These are phyloP conservation scores for Claviceps fusiformis DNA, from an alignment of 2,329 filamentous ascomycete genomes.

Conservation along the genomic window DNA sequence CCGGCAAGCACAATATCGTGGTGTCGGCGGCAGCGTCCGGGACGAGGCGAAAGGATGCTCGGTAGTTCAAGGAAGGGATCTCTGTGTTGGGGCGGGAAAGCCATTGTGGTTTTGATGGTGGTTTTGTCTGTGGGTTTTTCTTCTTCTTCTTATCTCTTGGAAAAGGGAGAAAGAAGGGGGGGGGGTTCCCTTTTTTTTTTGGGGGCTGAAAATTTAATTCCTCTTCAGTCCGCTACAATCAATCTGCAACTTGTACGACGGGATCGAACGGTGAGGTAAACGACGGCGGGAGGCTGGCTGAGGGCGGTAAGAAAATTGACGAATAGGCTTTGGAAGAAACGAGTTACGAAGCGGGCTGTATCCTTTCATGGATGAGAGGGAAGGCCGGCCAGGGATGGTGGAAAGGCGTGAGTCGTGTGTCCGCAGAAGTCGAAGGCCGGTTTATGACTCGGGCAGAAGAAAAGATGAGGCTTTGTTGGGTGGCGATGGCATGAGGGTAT, in stretches of 20 bases:
- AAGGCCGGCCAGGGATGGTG: neutral
- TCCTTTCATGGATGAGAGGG: slow-evolving; percentile 1
- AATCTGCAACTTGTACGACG: neutral
- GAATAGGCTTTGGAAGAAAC: slow-evolving; percentile 1
- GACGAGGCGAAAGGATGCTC: slow-evolving; percentile 22
- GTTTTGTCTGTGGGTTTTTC: neutral
- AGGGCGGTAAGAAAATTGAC: neutral
- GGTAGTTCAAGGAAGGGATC: slow-evolving; percentile 21
- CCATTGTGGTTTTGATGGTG: slow-evolving; percentile 15
- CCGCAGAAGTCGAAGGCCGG: neutral
- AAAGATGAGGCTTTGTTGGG: neutral
- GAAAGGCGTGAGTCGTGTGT: slow-evolving; percentile 2
- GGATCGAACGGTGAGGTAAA: neutral
- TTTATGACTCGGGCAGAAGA: neutral
- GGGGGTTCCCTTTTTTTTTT: no score
- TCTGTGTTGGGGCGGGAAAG: slow-evolving; percentile 23
- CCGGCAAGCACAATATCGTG: slow-evolving; percentile 20
- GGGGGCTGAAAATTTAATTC: neutral
- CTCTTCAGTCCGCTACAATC: neutral
- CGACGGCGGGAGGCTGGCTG: slow-evolving; percentile 2
- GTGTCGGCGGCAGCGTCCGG: slow-evolving; percentile 17
- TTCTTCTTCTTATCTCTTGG: no score
- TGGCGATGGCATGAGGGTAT: slow-evolving; percentile 1
- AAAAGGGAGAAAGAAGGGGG: no score
- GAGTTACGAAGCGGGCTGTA: neutral